Base-by-base conservation (phyloP, 2,329 filamentous ascomycete genomes). In the Triangularia verruculosa region DNA sequence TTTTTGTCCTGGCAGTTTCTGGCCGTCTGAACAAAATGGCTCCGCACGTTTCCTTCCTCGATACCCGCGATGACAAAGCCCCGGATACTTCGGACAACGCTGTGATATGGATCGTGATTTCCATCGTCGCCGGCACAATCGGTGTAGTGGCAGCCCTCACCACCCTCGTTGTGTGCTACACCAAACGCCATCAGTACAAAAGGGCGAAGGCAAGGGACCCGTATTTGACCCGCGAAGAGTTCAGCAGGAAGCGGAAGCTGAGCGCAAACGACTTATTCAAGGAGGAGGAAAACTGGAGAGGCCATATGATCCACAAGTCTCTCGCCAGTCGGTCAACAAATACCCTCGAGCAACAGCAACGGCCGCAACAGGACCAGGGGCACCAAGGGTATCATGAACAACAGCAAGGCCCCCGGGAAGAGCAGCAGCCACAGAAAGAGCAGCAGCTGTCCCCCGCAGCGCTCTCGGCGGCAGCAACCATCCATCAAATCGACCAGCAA, bases 251-350 rank as follows among this genome's bases (percentile, higher is more conserved):
- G 53, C 68, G 71, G 54, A 74, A 72, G 65, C 68, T 74, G 67
- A 73, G 69, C 61, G 59, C 66, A 12, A 24, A 66, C 22, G 68
- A 73, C 28, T 62, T 68, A 6, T 62, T 69, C 15, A 69, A 74
- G 24, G 71, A 77, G 28, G 73, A 76, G 47, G 79, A 82, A 64
- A 62, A 71, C 25, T 74, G 79, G 64, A 72, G 79, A 12, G 68
- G 70, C 28, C 72, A 70, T 54, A 78, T 81, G 68, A 81, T 82
- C 63, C 75, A 76, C 59, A 82, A 82, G 69, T 80, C 78, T 2
- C 70, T 81, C 1, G 71, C 72, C 28, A 70, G 64, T 25, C 70
- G 73, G 55, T 73, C 72, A 6, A 64, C 62, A n/a, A 61, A 61
- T 51, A 62, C 65, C 6, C 17, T 59, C 13, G 65, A 64, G 53